Evolutionary conservation across 345 rosid genomes (phyloP).

Genomic region (Ailanthus altissimus): DNA sequence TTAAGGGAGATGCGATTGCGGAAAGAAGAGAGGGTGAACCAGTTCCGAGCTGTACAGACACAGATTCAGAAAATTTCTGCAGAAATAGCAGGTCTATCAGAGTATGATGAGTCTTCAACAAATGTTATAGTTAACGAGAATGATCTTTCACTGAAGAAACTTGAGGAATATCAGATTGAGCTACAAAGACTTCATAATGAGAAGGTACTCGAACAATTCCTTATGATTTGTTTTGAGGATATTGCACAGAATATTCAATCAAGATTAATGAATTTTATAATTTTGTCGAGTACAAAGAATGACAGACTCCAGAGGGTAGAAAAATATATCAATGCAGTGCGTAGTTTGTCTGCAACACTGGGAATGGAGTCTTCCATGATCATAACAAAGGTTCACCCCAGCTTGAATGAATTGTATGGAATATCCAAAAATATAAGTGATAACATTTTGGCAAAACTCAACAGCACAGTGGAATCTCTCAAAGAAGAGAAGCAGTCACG

Average conservation of each 20-base stretch:
- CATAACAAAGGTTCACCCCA: constrained; percentile 95
- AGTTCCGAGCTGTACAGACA: constrained; percentile 69
- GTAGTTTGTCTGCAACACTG: constrained; percentile 62
- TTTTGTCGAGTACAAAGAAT: constrained; percentile 46
- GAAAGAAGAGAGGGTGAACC: constrained; percentile 85
- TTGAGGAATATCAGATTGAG: constrained; percentile 86
- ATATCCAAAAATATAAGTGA: constrained; percentile 94
- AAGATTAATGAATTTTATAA: background rate
- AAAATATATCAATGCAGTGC: constrained; percentile 60
- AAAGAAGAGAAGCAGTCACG: constrained; percentile 77
- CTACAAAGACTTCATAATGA: constrained; percentile 78
- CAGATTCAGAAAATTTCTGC: constrained; percentile 86
- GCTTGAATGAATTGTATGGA: constrained; percentile 83
- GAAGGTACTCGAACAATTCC: constrained; percentile 53
- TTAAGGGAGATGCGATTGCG: constrained; percentile 79
- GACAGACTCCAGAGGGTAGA: constrained; percentile 89
- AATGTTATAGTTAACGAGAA: constrained; percentile 68
- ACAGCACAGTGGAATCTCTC: constrained; percentile 74
- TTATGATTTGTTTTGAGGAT: background rate
- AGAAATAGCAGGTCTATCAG: constrained; percentile 80
- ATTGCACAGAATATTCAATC: background rate
- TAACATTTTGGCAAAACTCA: constrained; percentile 69
- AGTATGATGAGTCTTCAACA: constrained; percentile 61
- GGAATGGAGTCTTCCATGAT: constrained; percentile 97
- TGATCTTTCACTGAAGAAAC: constrained; percentile 87